phyloP scores from a whole-genome alignment of 305 asterid genomes.

The Fraxinus dipetala region DNA sequence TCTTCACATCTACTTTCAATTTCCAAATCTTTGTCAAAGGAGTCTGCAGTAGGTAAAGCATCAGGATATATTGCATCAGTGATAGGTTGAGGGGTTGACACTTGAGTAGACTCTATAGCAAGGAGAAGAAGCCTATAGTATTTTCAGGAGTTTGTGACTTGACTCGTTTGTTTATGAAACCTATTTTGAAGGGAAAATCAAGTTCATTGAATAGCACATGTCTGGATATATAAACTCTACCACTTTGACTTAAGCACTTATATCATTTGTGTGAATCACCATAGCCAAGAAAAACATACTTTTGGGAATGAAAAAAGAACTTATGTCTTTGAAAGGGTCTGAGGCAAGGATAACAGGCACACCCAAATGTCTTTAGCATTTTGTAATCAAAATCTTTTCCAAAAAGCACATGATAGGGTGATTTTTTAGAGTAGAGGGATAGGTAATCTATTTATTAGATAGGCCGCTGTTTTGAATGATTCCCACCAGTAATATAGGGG shows the following conservation, averaged over 20 bases:
- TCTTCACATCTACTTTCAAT: background rate
- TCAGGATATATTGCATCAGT: background rate
- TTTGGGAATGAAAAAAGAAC: background rate
- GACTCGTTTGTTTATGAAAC: background rate
- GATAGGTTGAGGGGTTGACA: background rate
- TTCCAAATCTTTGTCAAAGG: background rate
- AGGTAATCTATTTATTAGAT: too few species aligned
- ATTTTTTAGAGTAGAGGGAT: too few species aligned
- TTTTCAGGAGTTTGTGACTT: background rate
- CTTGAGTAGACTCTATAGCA: background rate
- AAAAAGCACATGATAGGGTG: too few species aligned
- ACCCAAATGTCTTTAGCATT: background rate
- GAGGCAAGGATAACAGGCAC: background rate
- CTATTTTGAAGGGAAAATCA: background rate
- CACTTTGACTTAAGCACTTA: background rate
- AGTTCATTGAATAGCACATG: background rate
- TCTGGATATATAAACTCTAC: background rate
- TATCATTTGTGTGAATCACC: background rate
- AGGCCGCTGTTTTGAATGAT: too few species aligned
- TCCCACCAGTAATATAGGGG: too few species aligned
- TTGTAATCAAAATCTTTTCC: too few species aligned
- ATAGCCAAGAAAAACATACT: background rate
- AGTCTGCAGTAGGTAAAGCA: background rate
- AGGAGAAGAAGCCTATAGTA: background rate
- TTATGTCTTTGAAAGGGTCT: background rate